These are phyloP conservation scores for Arthrinium puccinioides DNA, from an alignment of 2,329 filamentous ascomycete genomes.

Conservation along the genomic window DNA sequence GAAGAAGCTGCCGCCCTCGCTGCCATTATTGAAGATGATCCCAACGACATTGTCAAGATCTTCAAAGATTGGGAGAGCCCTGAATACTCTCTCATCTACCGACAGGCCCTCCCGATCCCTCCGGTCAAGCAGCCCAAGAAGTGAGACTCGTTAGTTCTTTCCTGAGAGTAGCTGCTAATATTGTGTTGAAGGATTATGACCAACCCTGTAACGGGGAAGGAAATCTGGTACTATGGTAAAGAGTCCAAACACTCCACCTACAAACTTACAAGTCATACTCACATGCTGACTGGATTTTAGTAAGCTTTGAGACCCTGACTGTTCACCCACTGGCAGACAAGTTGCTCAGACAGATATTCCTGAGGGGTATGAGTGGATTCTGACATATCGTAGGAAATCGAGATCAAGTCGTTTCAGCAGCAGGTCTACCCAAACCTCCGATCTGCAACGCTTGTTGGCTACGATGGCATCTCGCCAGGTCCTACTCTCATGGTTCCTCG, in stretches of 20 bases:
- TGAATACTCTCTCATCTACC: constrained; percentile 28
- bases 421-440: constrained; percentile 28
- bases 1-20: constrained; percentile 13
- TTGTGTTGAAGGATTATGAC: constrained; percentile 18
- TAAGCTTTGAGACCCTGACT: too few species aligned
- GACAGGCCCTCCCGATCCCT: constrained; percentile 35
- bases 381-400: too few species aligned
- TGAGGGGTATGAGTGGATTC: too few species aligned
- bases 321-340: too few species aligned
- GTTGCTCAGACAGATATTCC: too few species aligned
- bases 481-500: constrained; percentile 42
- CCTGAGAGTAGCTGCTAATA: background rate
- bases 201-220: constrained; percentile 26
- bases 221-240: constrained; percentile 30
- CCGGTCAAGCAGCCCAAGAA: constrained; percentile 32
- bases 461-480: constrained; percentile 47
- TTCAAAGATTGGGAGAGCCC: constrained; percentile 19
- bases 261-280: too few species aligned
- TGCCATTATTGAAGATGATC: constrained; percentile 13
- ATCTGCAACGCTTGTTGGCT: constrained; percentile 31
- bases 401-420: constrained; percentile 23
- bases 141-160: constrained; percentile 19
- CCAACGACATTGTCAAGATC: constrained; percentile 6
- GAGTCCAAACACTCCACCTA: too few species aligned
- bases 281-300: too few species aligned